A percentile compares a stretch with the other conserved stretches of the same genome.
These are phyloP conservation scores for Vanrija pseudolonga DNA, from an alignment of 1,284 basidiomycete species.

Conservation along the genomic window DNA sequence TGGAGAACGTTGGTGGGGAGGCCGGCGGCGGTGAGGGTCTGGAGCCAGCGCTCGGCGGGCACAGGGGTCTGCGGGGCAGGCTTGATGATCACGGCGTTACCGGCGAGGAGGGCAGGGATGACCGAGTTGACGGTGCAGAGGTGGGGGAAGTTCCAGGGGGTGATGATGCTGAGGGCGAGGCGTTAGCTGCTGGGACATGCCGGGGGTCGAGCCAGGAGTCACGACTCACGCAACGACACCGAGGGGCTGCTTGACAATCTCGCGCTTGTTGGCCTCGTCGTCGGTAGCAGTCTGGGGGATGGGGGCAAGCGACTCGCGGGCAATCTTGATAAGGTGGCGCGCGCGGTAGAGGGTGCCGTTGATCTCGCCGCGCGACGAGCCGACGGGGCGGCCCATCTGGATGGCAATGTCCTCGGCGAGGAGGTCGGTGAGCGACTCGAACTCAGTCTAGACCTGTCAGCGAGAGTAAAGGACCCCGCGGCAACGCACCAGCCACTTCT, in stretches of 20 bases:
- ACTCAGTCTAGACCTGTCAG: slow-evolving; percentile 59
- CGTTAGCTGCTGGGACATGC: background rate
- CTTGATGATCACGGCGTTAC: slow-evolving; percentile 86
- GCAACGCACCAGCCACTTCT: slow-evolving; percentile 66
- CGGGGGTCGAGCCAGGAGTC: background rate
- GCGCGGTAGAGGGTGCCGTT: slow-evolving; percentile 76
- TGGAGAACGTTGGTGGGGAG: slow-evolving; percentile 73
- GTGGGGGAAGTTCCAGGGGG: slow-evolving; percentile 70
- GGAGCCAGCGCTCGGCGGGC: slow-evolving; percentile 73
- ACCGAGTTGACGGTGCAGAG: slow-evolving; percentile 84
- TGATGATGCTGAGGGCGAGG: slow-evolving; percentile 21
- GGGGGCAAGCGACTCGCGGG: slow-evolving; percentile 70
- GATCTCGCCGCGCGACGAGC: slow-evolving; percentile 63
- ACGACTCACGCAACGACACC: slow-evolving; percentile 91
- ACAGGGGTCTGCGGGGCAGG: slow-evolving; percentile 92
- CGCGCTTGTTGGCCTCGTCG: slow-evolving; percentile 73
- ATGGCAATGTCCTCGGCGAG: slow-evolving; percentile 70
- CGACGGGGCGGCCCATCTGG: slow-evolving; percentile 70
- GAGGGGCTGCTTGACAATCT: slow-evolving; percentile 74
- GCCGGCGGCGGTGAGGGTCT: slow-evolving; percentile 66
- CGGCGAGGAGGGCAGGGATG: slow-evolving; percentile 76
- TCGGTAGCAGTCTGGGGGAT: slow-evolving; percentile 70
- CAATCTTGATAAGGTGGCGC: slow-evolving; percentile 79
- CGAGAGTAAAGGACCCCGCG: background rate
- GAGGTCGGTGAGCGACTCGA: slow-evolving; percentile 65